Conservation (phyloP, 352 stramenopile genomes). For the Phytopythium mirpurense region DNA sequence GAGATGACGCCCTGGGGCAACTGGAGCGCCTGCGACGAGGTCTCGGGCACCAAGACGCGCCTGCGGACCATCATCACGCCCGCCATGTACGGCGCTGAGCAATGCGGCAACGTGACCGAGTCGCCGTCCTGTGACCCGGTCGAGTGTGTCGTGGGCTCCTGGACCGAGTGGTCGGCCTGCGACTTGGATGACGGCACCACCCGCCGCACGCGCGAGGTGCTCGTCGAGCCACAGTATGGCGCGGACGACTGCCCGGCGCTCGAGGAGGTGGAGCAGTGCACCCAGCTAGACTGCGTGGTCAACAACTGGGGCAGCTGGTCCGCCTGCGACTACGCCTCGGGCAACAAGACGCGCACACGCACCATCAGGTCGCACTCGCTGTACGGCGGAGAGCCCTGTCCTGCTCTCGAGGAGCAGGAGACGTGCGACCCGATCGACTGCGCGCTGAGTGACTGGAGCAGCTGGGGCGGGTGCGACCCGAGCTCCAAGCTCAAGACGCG, state of each 20-base stretch:
- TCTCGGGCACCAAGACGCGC: constrained; percentile 22
- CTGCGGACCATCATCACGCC: constrained; percentile 14
- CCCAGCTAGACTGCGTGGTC: constrained; percentile 36
- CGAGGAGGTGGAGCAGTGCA: constrained; percentile 23
- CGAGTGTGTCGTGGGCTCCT: constrained; percentile 29
- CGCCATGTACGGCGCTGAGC: constrained; percentile 18
- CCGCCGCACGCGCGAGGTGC: constrained; percentile 21
- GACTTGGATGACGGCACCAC: constrained; percentile 21
- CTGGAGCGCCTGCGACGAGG: constrained; percentile 36
- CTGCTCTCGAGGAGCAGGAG: constrained; percentile 11
- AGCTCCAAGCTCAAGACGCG: constrained; percentile 21
- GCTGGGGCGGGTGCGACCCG: constrained; percentile 43
- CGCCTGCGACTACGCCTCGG: constrained; percentile 31
- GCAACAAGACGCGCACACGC: constrained; percentile 37
- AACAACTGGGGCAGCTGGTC: constrained; percentile 40
- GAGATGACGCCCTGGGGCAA: constrained; percentile 25
- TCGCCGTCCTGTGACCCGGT: constrained; percentile 23
- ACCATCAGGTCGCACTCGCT: constrained; percentile 29
- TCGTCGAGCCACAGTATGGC: constrained; percentile 18
- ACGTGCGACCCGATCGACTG: constrained; percentile 28
- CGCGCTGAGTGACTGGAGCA: constrained; percentile 32
- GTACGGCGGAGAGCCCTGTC: constrained; percentile 27
- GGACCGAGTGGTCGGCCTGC: constrained; percentile 24
- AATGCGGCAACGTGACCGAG: constrained; percentile 21
- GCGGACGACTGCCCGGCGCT: constrained; percentile 16